phyloP scores from a whole-genome alignment of 345 rosid species.

The Pugionium cornutum region DNA sequence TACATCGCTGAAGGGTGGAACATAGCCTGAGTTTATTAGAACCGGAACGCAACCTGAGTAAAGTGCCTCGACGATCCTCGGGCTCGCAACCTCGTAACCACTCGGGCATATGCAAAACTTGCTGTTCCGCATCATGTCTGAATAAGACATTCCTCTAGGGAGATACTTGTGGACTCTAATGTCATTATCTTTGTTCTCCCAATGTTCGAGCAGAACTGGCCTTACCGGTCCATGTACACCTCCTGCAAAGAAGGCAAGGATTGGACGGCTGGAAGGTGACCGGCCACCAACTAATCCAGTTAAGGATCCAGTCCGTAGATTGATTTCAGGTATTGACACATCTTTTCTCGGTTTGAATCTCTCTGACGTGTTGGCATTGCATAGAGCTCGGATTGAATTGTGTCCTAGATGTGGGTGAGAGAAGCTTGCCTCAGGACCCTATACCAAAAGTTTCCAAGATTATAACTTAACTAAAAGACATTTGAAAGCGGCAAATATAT shows the following conservation, averaged over 20 bases:
- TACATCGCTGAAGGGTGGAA: conserved; percentile 84
- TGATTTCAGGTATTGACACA: conserved; percentile 81
- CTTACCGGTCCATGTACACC: conserved; percentile 95
- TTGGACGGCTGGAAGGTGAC: conserved; percentile 69
- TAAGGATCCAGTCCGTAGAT: conserved; percentile 61
- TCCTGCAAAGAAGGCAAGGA: conserved; percentile 91
- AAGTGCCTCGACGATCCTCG: conserved; percentile 78
- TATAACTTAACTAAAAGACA: background rate
- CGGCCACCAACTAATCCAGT: conserved; percentile 68
- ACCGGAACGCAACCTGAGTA: conserved; percentile 90
- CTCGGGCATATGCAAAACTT: conserved; percentile 92
- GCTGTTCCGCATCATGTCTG: conserved; percentile 71
- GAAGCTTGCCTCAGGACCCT: conserved; percentile 56
- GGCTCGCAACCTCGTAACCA: conserved; percentile 95
- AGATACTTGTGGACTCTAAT: conserved; percentile 68
- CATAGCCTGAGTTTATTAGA: conserved; percentile 75
- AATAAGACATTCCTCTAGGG: conserved; percentile 66
- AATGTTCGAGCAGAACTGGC: conserved; percentile 74
- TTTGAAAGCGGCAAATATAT: background rate
- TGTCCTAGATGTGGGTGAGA: conserved; percentile 50
- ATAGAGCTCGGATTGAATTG: conserved; percentile 72
- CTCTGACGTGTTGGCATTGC: conserved; percentile 91
- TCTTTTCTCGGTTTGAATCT: conserved; percentile 78
- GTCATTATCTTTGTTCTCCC: conserved; percentile 79
- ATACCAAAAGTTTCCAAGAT: background rate